Base-by-base conservation (phyloP, 208 protist genomes). In the Acanthamoeba healyi region DNA sequence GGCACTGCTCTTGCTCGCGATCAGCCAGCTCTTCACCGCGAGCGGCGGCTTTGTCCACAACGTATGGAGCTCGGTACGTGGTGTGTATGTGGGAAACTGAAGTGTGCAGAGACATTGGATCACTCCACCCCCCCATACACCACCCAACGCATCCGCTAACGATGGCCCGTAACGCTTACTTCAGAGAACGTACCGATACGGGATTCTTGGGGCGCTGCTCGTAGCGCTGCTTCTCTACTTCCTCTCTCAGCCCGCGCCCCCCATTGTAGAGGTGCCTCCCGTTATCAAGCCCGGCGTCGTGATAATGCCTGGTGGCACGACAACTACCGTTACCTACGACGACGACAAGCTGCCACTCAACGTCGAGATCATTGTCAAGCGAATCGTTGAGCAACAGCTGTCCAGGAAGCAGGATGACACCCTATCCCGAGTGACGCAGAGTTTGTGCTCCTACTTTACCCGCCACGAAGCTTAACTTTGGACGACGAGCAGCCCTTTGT, bases 331-430 rank as follows among this genome's bases (percentile, higher is more conserved):
- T 24, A 67, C 9, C 2, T 4, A 44, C 2, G 1, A 65, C 34
- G 67, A 38, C 10, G 67, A 77, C n/a, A 1, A 7, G 26, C 44
- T 84, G 0, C 74, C 74, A 9, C 44, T 84, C 38, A 84, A 84
- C n/a, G 74, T 84, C 44, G 74, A 84, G 44, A 42, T 84, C 19
- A 36, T 84, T 56, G 26, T 84, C 44, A 84, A 84, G 42, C 38
- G 32, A 58, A 14, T 84, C 44, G 42, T 84, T 6, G 74, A 84
- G 22, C 74, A 84, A 19, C 74, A 84, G 44, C 44, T 84, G n/a
- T 1, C 42, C 74, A 49, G 36, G n/a, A 84, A 84, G 26, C 74
- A 84, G 12, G 74, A 84, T 42, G 74, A 84, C 44, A 24, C 40
- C 22, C 74, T 84, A 1, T 24, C 74, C 22, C 74, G 74, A 7